Evolutionary conservation across 2,329 filamentous ascomycete species (phyloP).

Genomic region (Ophiostoma piceae): DNA sequence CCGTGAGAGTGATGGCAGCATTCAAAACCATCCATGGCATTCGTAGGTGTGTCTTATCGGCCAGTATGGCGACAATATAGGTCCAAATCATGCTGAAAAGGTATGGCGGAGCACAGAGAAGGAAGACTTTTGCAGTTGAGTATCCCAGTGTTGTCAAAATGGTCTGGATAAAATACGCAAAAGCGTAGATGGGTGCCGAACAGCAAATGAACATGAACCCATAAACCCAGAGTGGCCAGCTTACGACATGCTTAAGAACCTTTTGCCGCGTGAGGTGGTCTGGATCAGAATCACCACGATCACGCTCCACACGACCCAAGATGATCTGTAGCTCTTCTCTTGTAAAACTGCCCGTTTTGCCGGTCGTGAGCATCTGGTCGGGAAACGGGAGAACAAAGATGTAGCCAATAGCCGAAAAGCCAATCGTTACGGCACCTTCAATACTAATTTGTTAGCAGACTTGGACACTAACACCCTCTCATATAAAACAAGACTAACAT

Average conservation of each 20-base stretch:
- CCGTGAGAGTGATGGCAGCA: slow-evolving; percentile 43
- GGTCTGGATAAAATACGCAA: slow-evolving; percentile 74
- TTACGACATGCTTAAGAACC: slow-evolving; percentile 43
- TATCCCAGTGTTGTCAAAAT: slow-evolving; percentile 49
- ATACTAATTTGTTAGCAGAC: background rate
- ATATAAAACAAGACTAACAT: background rate
- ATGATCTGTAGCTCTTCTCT: background rate
- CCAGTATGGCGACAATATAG: background rate
- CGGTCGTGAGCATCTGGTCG: background rate
- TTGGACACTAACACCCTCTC: background rate
- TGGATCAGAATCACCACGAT: background rate
- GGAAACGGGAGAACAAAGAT: background rate
- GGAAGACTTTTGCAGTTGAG: slow-evolving; percentile 25
- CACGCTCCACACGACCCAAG: background rate
- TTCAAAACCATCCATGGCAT: background rate
- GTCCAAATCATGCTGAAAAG: slow-evolving; percentile 12
- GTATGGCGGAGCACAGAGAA: background rate
- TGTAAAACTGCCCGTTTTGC: background rate
- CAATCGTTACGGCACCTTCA: slow-evolving; percentile 29
- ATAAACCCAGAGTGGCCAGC: slow-evolving; percentile 59
- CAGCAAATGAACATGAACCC: slow-evolving; percentile 57
- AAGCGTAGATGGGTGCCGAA: slow-evolving; percentile 66
- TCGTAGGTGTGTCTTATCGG: background rate
- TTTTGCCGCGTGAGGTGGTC: slow-evolving; percentile 38
- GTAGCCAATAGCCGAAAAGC: background rate